Base-by-base conservation (phyloP, 169 alveolate genomes). In the Blepharisma undulans region DNA sequence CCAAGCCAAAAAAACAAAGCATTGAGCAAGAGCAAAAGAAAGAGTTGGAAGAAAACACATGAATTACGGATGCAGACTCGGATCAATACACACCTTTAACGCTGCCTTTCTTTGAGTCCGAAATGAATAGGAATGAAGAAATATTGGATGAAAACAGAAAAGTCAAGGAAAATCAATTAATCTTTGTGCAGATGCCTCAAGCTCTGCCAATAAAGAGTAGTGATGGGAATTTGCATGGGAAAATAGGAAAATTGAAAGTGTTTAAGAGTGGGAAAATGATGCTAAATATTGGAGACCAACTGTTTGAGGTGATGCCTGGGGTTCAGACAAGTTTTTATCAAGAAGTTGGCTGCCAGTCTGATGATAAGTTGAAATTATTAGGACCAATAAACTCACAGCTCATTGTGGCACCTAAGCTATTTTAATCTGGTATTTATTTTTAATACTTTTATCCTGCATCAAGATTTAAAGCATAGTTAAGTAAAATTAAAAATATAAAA, bases 261-360 rank as follows among this genome's bases (percentile, higher is more conserved):
- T 88, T 30, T 72, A 88, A 88, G 66, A 72, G 88, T n/a, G 92
- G 92, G 61, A 88, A 88, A 88, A 78, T 88, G 32, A 59, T 29
- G 1, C 5, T 88, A 7, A 32, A 21, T 22, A 34, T 72, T 76
- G 92, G 88, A n/a, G 48, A 72, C 5, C 88, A 72, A 72, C n/a
- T 29, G 8, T 88, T 74, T 36, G 77, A 88, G n/a, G 92, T 88
- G 0, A 25, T 34, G 33, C 87, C 76, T 72, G 92, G 92, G 33
- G 85, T 88, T 22, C 84, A 72, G 33, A 88, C 82, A 25, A 88
- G 61, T 32, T 88, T 88, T 34, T 76, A 88, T 76, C 92, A 88
- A 36, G 92, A 88, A 72, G 77, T 88, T 48, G 92, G 89, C 1
- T 76, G 84, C 60, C 32, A 76, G 21, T 22, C 72, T 48, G 88